Evolutionary conservation across 495 filamentous ascomycete genomes (phyloP).

Genomic region (Penicillium silybi): DNA sequence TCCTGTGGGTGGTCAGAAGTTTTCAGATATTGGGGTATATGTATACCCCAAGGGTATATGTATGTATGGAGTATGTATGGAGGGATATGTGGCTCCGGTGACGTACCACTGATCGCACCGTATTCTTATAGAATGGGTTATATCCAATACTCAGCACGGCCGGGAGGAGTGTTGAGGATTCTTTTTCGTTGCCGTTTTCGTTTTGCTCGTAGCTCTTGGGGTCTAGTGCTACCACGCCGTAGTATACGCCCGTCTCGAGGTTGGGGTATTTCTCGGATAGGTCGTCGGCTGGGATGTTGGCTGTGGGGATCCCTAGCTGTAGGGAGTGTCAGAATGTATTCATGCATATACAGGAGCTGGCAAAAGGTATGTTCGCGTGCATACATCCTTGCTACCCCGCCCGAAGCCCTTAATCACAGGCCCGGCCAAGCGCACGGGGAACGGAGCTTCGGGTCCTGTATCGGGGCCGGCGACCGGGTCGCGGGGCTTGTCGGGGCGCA

Average conservation of each 20-base stretch:
- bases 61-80: not conserved
- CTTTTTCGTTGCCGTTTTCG: conserved; percentile 6
- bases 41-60: no score
- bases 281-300: conserved; percentile 85
- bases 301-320: conserved; percentile 90
- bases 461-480: conserved; percentile 65
- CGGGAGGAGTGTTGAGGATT: conserved; percentile 57
- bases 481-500: conserved; percentile 47
- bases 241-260: conserved; percentile 80
- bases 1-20: conserved; percentile 43
- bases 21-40: not conserved
- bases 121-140: conserved; percentile 93
- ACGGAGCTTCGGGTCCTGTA: conserved; percentile 68
- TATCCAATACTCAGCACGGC: conserved; percentile 96
- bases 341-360: not conserved
- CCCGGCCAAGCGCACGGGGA: conserved; percentile 75
- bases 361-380: not conserved
- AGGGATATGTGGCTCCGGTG: no score
- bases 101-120: conserved; percentile 63
- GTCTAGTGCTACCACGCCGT: conserved; percentile 73
- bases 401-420: conserved; percentile 91
- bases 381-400: conserved; percentile 80
- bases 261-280: conserved; percentile 63
- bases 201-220: conserved; percentile 27
- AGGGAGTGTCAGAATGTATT: conserved; percentile 1